These are phyloP conservation scores for Diaporthe sp. DNA, from an alignment of 2,329 filamentous ascomycete species.

Conservation along the genomic window DNA sequence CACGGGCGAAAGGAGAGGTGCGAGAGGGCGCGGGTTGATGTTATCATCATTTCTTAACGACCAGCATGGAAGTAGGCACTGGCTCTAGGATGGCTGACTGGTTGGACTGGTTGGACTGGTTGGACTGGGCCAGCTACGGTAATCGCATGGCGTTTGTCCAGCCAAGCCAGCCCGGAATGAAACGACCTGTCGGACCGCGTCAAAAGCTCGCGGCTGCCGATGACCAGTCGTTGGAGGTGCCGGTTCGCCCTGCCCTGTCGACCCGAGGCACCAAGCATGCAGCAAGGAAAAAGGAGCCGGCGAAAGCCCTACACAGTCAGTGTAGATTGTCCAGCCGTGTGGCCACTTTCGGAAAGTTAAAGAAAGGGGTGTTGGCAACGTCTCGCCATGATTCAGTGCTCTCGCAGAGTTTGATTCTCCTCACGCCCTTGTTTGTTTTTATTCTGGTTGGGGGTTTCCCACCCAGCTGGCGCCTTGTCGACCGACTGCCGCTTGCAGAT, in stretches of 20 bases:
- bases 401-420: not conserved
- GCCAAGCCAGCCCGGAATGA: conserved; percentile 11
- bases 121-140: no score
- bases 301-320: not conserved
- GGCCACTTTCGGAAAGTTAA: not conserved
- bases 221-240: conserved; percentile 9
- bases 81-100: no score
- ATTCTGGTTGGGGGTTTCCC: no score
- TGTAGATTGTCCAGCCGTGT: not conserved
- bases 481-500: not conserved
- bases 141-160: no score
- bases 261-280: not conserved
- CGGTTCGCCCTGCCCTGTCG: not conserved
- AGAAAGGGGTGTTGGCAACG: conserved; percentile 13
- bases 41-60: not conserved
- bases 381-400: conserved; percentile 18
- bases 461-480: no score
- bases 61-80: not conserved
- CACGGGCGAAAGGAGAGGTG: not conserved
- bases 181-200: conserved; percentile 9
- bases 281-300: not conserved
- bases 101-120: no score
- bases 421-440: not conserved
- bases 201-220: conserved; percentile 1
- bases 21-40: not conserved